Conservation (phyloP, 495 filamentous ascomycete species). For the Amphirosellinia nigrospora region DNA sequence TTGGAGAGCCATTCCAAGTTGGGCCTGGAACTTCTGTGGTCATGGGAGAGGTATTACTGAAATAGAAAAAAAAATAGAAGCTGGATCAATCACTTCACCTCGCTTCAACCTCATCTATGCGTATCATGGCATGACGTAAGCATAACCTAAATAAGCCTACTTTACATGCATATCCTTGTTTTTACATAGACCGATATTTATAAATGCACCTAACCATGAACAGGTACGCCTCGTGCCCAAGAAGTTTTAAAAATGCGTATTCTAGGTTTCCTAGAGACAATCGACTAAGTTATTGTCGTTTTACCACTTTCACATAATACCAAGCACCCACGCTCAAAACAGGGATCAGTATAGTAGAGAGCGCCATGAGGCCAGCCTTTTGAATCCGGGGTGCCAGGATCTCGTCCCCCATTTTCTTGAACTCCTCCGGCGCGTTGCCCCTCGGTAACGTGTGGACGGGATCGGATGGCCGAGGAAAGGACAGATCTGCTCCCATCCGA, state of each 20-base stretch:
- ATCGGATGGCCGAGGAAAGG: slow-evolving; percentile 39
- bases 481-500: slow-evolving; percentile 45
- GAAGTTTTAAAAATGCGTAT: neutral
- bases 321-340: slow-evolving; percentile 17
- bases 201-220: neutral
- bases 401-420: slow-evolving; percentile 34
- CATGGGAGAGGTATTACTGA: neutral
- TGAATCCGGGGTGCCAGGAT: slow-evolving; percentile 33
- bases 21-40: neutral
- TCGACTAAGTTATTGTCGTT: neutral
- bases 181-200: neutral
- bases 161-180: neutral
- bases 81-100: neutral
- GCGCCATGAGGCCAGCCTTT: slow-evolving; percentile 13
- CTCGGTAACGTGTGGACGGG: slow-evolving; percentile 36
- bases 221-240: no score
- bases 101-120: neutral
- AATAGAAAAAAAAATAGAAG: neutral
- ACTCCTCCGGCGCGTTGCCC: slow-evolving; percentile 36
- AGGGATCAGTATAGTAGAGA: slow-evolving; percentile 17
- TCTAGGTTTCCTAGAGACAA: no score
- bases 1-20: slow-evolving; percentile 20
- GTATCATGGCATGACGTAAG: slow-evolving; percentile 15
- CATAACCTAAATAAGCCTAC: neutral
- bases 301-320: slow-evolving; percentile 9